These are phyloP conservation scores for Theobroma cacao DNA, from an alignment of 345 rosid species.

Conservation along the genomic window DNA sequence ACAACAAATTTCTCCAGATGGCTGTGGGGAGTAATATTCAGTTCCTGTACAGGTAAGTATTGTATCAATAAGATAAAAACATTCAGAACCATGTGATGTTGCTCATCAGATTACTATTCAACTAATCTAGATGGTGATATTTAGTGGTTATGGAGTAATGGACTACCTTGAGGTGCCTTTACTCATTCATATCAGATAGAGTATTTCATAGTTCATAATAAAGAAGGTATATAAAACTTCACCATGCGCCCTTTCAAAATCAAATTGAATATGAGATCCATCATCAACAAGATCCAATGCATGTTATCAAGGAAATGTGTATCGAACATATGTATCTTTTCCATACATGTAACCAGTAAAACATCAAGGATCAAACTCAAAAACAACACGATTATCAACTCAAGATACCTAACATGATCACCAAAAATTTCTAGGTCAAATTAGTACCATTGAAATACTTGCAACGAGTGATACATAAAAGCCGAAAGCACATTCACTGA, in stretches of 20 bases:
- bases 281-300: not conserved
- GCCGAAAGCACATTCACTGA: not conserved
- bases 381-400: not conserved
- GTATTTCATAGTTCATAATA: not conserved
- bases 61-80: not conserved
- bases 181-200: not conserved
- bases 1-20: not conserved
- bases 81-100: not conserved
- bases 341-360: not conserved
- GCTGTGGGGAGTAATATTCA: not conserved
- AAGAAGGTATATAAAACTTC: not conserved
- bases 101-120: not conserved
- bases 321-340: not conserved
- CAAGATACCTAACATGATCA: not conserved
- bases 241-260: not conserved
- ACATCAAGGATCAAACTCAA: not conserved
- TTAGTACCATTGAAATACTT: not conserved
- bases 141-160: not conserved
- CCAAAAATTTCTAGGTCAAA: not conserved
- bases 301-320: not conserved
- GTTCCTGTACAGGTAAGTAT: not conserved
- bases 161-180: not conserved
- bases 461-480: not conserved
- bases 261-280: not conserved
- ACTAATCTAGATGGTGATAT: no score